Base-by-base conservation (phyloP, 2,329 filamentous ascomycete species). In the Aspergillus japonicus region DNA sequence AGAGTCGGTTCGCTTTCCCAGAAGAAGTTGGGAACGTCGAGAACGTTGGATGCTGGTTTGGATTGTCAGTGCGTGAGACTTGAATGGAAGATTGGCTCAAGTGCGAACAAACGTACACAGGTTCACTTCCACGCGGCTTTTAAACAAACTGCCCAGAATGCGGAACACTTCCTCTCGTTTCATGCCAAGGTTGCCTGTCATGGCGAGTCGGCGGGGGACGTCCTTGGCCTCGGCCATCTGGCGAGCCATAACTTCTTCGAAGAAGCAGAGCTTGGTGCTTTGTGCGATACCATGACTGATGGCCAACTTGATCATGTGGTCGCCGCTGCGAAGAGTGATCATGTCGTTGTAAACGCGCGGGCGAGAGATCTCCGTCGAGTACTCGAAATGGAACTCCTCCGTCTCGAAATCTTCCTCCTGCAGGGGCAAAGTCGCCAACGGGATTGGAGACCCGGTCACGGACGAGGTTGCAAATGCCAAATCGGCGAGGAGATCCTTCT, bases 271-370 rank as follows among this genome's bases (percentile, higher is more conserved):
- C 76, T 97, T 98, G 0, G 95, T 99, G 75, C 93, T 97, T 77
- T 99, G 95, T 0, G 92, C 92, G 67, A 99, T 97, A 42, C 93
- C 95, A 73, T 99, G 95, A 74, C 91, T 96, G 80, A 99, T 99
- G 35, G 94, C 92, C 16, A 99, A 83, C 78, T 98, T 98, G 73
- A 98, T 96, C 94, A 99, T 98, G 78, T 99, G 95, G 78, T 99
- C 95, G 44, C 91, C 89, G 61, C 92, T 96, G 63, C 96, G 85
- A 49, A 99, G 81, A 0, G 95, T 99, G 69, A 99, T 98, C 95
- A 99, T 99, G 76, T 99, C 95, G 77, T 99, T 98, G 80, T 96
- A 99, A 31, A 99, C 90, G 58, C 95, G 86, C 4, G 95, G 95
- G 53, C 93, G 86, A 63, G 92, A 89, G 35, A 95, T 92, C 59